Conservation (phyloP, 2,329 filamentous ascomycete genomes). For the Neofusicoccum laricinum region DNA sequence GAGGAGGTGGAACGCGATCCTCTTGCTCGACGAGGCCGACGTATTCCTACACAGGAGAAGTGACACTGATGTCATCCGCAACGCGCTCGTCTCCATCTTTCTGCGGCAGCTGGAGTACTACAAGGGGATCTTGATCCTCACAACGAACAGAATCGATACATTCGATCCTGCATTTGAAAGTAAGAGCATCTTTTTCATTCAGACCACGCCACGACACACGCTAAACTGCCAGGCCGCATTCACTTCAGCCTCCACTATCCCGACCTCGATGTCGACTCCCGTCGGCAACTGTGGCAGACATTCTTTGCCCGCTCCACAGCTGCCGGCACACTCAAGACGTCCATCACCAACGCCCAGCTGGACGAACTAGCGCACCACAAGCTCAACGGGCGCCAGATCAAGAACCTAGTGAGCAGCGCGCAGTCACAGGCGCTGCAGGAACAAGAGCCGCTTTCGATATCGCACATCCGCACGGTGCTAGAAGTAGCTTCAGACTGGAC, state of each 20-base stretch:
- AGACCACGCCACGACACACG: too few species aligned
- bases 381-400: constrained; percentile 1
- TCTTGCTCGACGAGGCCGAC: constrained; percentile 43
- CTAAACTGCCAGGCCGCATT: too few species aligned
- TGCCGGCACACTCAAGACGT: background rate
- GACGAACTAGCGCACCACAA: background rate
- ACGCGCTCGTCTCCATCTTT: constrained; percentile 41
- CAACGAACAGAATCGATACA: too few species aligned
- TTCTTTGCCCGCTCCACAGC: constrained; percentile 5
- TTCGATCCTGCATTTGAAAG: too few species aligned
- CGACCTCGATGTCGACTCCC: background rate
- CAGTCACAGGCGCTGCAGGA: background rate
- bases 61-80: constrained; percentile 31
- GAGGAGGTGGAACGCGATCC: background rate
- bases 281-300: constrained; percentile 14
- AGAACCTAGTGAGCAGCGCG: background rate
- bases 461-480: background rate
- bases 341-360: background rate
- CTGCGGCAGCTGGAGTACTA: too few species aligned
- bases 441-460: background rate
- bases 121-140: too few species aligned
- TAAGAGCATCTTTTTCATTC: too few species aligned
- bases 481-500: background rate
- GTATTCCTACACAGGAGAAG: constrained; percentile 57
- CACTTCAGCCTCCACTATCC: constrained; percentile 19